A percentile compares a stretch with the other conserved stretches of the same genome.
phyloP scores from a whole-genome alignment of 176 grass and related monocot genomes.

The Aegilops speltoides region DNA sequence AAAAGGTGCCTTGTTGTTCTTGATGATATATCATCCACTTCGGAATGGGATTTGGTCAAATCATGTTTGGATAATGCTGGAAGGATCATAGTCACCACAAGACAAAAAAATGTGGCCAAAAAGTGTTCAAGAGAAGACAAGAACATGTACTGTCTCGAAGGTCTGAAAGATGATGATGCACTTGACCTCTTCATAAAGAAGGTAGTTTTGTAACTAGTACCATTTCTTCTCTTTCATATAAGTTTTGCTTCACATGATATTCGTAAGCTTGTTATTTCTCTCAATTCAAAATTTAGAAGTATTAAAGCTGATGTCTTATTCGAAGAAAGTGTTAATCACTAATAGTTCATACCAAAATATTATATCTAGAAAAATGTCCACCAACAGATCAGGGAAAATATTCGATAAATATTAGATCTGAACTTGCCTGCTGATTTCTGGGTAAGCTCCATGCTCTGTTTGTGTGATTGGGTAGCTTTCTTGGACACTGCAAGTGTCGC shows the following conservation, averaged over 20 bases:
- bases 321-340: no score
- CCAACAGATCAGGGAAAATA: no score
- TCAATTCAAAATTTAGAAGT: background rate
- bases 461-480: no score
- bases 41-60: conserved; percentile 2
- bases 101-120: background rate
- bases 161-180: background rate
- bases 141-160: background rate
- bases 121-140: background rate
- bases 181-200: conserved; percentile 8
- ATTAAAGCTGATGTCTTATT: no score
- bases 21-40: conserved; percentile 1
- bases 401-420: no score
- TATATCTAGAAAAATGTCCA: no score
- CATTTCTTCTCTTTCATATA: no score
- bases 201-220: background rate
- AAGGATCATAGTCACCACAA: conserved; percentile 25
- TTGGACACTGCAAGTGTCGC: no score
- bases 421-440: no score
- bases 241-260: background rate
- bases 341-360: no score
- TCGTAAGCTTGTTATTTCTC: background rate
- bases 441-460: no score
- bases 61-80: background rate
- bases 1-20: conserved; percentile 19